Evolutionary conservation across 2,329 filamentous ascomycete species (phyloP).

Genomic region (Tolypocladium pustulatum): DNA sequence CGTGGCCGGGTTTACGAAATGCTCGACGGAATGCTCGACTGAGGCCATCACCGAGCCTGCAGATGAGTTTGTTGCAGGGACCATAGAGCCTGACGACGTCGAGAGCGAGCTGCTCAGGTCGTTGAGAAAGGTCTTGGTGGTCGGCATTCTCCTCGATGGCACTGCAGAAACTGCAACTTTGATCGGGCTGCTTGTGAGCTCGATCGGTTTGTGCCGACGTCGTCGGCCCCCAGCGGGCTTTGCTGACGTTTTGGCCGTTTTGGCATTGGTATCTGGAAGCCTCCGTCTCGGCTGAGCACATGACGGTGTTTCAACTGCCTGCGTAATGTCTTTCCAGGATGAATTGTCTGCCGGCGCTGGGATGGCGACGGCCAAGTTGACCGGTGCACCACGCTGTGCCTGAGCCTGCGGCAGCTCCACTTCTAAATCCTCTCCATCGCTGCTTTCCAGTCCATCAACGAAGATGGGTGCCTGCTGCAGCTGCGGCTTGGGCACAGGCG

Average conservation of each 20-base stretch:
- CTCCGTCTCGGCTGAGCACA: conserved; percentile 19
- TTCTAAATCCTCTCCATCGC: conserved; percentile 26
- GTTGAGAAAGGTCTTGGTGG: conserved; percentile 11
- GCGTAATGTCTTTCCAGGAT: neutral
- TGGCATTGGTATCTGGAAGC: conserved; percentile 8
- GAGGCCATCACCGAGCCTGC: neutral
- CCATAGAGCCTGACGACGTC: conserved; percentile 17
- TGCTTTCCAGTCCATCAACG: conserved; percentile 3
- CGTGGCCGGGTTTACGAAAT: conserved; percentile 5
- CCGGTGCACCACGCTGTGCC: conserved; percentile 5
- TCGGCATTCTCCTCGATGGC: conserved; percentile 10
- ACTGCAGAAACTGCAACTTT: conserved; percentile 3
- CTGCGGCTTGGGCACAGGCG: neutral
- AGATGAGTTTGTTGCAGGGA: conserved; percentile 13
- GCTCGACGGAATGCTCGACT: neutral
- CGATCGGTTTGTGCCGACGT: conserved; percentile 15
- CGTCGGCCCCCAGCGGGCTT: conserved; percentile 2
- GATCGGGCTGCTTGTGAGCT: conserved; percentile 7
- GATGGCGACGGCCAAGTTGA: conserved; percentile 15
- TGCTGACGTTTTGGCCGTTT: neutral
- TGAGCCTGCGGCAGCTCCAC: conserved; percentile 20
- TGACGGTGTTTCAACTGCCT: conserved; percentile 16
- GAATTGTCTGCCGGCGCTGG: conserved; percentile 7
- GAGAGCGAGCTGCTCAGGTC: conserved; percentile 14
- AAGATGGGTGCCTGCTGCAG: neutral